These are phyloP conservation scores for Acanthamoeba lenticulata DNA, from an alignment of 208 protist species.

Conservation along the genomic window DNA sequence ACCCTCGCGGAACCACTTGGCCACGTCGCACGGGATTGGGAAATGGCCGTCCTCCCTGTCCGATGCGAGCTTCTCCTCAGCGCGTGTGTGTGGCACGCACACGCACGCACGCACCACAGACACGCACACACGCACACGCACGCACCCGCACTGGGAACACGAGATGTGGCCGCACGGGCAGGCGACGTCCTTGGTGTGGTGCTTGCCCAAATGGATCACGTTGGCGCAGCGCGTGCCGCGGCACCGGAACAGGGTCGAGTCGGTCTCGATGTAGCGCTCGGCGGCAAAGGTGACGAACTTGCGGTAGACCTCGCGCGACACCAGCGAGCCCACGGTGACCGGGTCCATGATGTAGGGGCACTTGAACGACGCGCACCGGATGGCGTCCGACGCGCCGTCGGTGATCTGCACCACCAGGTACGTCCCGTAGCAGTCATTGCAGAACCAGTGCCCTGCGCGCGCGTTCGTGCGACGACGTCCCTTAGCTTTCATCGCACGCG, in stretches of 20 bases:
- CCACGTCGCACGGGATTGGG: background rate
- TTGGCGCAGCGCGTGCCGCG: background rate
- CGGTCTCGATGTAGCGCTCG: background rate
- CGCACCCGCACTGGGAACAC: background rate
- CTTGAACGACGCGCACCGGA: background rate
- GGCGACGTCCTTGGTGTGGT: background rate
- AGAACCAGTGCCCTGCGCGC: slow-evolving; percentile 44
- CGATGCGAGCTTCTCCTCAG: background rate
- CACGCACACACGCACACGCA: background rate
- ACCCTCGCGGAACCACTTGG: background rate
- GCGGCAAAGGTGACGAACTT: slow-evolving; percentile 46
- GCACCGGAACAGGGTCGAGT: background rate
- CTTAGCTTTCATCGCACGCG: too few species aligned
- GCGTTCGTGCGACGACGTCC: too few species aligned
- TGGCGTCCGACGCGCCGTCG: slow-evolving; percentile 5
- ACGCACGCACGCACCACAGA: background rate
- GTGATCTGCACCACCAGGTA: slow-evolving; percentile 30
- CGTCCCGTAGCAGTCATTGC: background rate
- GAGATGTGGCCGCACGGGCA: background rate
- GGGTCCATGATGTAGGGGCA: background rate
- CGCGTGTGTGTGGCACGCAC: background rate
- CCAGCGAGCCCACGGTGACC: background rate
- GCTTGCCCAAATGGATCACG: background rate
- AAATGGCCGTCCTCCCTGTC: background rate
- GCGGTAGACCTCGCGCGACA: slow-evolving; percentile 4